A percentile compares a stretch with the other conserved stretches of the same genome.
phyloP scores from a whole-genome alignment of 2,329 filamentous ascomycete genomes.

The Monilinia fructigena region DNA sequence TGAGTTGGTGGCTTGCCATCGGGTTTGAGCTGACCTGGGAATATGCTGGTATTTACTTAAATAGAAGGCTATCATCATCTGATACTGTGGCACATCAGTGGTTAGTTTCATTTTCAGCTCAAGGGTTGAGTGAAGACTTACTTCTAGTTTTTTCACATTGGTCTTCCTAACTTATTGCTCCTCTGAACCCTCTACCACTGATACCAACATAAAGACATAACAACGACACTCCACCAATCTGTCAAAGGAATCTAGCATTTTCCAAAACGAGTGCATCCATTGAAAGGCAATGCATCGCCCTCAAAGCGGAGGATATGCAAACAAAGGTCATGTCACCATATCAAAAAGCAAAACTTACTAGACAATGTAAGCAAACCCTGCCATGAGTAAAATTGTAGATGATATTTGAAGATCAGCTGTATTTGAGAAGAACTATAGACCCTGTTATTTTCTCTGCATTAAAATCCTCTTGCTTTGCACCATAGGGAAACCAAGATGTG shows the following conservation, averaged over 20 bases:
- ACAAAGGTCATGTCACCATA: not conserved
- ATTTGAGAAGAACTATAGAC: not conserved
- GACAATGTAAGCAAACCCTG: not conserved
- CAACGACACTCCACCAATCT: not conserved
- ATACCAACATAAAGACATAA: not conserved
- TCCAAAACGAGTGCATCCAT: not conserved
- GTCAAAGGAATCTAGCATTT: not conserved
- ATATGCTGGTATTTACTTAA: too few relatives aligned
- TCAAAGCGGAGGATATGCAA: conserved; percentile 1
- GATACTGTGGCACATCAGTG: too few relatives aligned
- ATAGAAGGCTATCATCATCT: too few relatives aligned
- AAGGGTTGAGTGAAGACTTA: too few relatives aligned
- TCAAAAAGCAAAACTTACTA: not conserved
- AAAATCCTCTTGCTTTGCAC: not conserved
- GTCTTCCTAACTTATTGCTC: not conserved
- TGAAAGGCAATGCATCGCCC: not conserved
- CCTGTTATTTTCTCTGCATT: not conserved
- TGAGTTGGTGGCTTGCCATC: too few relatives aligned
- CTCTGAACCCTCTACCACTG: not conserved
- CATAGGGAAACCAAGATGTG: not conserved
- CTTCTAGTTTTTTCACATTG: too few relatives aligned
- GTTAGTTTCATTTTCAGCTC: too few relatives aligned
- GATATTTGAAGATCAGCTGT: not conserved
- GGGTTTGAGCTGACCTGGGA: too few relatives aligned
- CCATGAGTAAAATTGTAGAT: not conserved